Base-by-base conservation (phyloP, 208 protist species). In the Leishmania amazonensis region DNA sequence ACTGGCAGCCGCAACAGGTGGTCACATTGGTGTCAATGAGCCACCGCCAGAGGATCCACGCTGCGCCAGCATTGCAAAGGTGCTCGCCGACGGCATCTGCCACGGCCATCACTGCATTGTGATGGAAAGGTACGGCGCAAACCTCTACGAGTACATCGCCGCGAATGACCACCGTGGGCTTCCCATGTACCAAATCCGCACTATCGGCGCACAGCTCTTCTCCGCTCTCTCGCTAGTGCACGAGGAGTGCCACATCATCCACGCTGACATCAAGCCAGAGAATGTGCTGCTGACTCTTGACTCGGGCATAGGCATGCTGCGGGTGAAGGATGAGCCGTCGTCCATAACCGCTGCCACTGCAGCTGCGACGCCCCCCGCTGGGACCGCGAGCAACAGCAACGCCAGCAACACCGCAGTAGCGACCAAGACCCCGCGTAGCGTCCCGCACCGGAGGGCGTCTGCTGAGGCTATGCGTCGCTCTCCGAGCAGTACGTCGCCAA, bases 181-280 rank as follows among this genome's bases (percentile, higher is more conserved):
- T 60, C 94, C 91, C 58, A 93, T 97, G 88, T 93, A 95, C 74
- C 91, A 96, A 38, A 97, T 98, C 64, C 94, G 91, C 45, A 88
- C 84, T 51, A 92, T 98, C 81, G 94, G 91, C 19, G 65, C 86
- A 64, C 97, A 99, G 88, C 93, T 99, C 17, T 89, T 99, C 11
- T 84, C 87, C 4, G 97, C 96, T n/a, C 89, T 99, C n/a, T 88
- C 87, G 51, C 91, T 99, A 0, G 81, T 99, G 45, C 87, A 97
- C 65, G 90, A 97, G 70, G 83, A 94, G 62, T 95, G 92, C 70
- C 87, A 95, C 82, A 96, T 99, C 47, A 98, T 99, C 73, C 99
- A 99, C 88, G 98, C 97, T 80, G 99, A 99, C 85, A 92, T 99
- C 65, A 99, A 99, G 83, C 96, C 96, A 64, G 96, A 99, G 85